A percentile compares a stretch with the other conserved stretches of the same genome.
These are phyloP conservation scores for Dryas alaskensis DNA, from an alignment of 306 rosid species.

Conservation along the genomic window DNA sequence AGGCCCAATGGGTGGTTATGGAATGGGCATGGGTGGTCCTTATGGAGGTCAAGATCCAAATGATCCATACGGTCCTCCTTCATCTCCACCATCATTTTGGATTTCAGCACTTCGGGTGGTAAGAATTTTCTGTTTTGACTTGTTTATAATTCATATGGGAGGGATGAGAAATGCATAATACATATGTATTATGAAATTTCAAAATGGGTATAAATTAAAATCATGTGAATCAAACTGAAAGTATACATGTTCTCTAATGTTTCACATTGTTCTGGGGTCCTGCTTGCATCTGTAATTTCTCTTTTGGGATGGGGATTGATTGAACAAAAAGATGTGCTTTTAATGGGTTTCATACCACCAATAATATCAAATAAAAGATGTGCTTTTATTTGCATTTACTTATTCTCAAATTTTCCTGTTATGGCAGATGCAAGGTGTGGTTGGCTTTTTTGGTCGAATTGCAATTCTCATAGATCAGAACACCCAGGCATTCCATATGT, in stretches of 20 bases:
- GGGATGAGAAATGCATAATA: constrained; percentile 18
- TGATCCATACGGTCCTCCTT: constrained; percentile 77
- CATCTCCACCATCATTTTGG: constrained; percentile 97
- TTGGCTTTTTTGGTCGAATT: constrained; percentile 88
- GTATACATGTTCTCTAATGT: no score
- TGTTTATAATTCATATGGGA: constrained; percentile 7
- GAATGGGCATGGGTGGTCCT: constrained; percentile 89
- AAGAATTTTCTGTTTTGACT: constrained; percentile 35
- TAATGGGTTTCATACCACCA: not conserved
- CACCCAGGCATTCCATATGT: constrained; percentile 94
- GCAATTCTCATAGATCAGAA: constrained; percentile 94
- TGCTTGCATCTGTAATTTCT: not conserved
- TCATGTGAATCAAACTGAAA: no score
- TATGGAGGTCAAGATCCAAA: constrained; percentile 93
- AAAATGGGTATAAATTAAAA: no score
- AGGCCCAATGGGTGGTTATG: constrained; percentile 80
- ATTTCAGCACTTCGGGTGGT: constrained; percentile 83
- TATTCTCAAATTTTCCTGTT: constrained; percentile 12
- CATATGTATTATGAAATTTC: not conserved
- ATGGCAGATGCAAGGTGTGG: constrained; percentile 86
- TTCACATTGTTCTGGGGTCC: not conserved
- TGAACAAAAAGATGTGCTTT: not conserved
- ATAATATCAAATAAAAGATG: not conserved
- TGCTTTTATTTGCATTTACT: constrained; percentile 7
- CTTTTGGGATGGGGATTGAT: not conserved